Evolutionary conservation across 805 yeast genomes (phyloP), one percentile per base, ranked within the genome.

Genomic region (Cyberlindnera misumaiensis): DNA sequence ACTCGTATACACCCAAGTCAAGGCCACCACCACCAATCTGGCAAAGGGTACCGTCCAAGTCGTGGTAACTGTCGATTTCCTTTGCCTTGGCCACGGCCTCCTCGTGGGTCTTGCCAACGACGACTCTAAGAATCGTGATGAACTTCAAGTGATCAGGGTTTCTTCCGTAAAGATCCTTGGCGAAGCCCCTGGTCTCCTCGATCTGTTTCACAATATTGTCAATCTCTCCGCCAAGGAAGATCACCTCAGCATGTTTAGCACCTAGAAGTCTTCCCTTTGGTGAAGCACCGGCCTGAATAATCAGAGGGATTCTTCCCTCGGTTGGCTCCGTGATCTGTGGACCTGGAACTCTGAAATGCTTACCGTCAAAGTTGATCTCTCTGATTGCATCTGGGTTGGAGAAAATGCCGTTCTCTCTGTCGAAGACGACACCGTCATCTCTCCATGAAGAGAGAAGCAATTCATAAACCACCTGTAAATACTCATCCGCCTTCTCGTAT

Each of bases 11-110:
- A 61, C 57, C 46, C 54, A 68, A 28, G 62, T 55, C 73, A 27
- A 63, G 52, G 5, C 73, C 73, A 9, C 67, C 63, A 64, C 72
- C 68, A 16, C 74, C 74, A n/a, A 69, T 53, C 42, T 67, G 67
- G 1, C 66, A 68, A 32, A 63, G 63, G 6, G 66, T 66, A 9
- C 70, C 72, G 28, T 65, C 71, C 7, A 55, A 35, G 41, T 63
- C 68, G 14, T 60, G 63, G 40, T 62, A 64, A 8, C 42, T 43
- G 34, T 52, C 50, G 37, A 45, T 59, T 10, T 63, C 65, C 30
- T 56, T 47, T 35, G 52, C 60, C 40, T 68, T 67, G 9, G 45
- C 56, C 26, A 48, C 52, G 3, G 73, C 73, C 40, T 64, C 70
- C 38, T 68, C 68, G 34, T 60, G 62, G 7, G 72, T 67, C 17